A percentile compares a stretch with the other conserved stretches of the same genome.
phyloP scores from a whole-genome alignment of 2,329 filamentous ascomycete genomes.

The Myriosclerotinia scirpicola region DNA sequence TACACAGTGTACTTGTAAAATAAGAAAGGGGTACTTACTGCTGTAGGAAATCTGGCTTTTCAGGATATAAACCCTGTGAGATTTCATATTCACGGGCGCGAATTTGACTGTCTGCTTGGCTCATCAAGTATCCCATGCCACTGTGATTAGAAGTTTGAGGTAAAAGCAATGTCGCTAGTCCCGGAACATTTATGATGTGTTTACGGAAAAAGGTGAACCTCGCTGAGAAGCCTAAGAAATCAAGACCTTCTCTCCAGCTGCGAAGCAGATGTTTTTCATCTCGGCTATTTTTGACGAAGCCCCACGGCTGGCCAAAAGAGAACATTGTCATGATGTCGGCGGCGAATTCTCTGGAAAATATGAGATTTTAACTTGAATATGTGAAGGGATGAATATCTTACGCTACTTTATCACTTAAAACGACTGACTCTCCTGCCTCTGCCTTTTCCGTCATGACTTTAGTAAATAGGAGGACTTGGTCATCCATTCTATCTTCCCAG shows the following conservation, averaged over 20 bases:
- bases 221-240: neutral
- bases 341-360: constrained; percentile 5
- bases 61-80: constrained; percentile 3
- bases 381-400: neutral
- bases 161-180: neutral
- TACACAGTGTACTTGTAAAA: no score
- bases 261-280: constrained; percentile 43
- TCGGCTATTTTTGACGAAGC: constrained; percentile 43
- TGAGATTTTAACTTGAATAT: neutral
- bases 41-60: constrained; percentile 9
- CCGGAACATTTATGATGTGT: constrained; percentile 4
- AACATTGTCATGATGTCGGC: constrained; percentile 47
- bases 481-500: constrained; percentile 6
- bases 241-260: constrained; percentile 1
- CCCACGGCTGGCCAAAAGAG: constrained; percentile 43
- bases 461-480: constrained; percentile 7
- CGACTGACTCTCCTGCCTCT: neutral
- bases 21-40: neutral
- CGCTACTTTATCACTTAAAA: constrained; percentile 14
- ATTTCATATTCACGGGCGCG: constrained; percentile 6
- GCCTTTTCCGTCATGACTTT: constrained; percentile 5
- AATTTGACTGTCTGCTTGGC: neutral
- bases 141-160: neutral
- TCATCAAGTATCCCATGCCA: constrained; percentile 8
- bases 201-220: constrained; percentile 18